Conservation (phyloP, 441 rosid genomes). For the Gossypium trilobum region DNA sequence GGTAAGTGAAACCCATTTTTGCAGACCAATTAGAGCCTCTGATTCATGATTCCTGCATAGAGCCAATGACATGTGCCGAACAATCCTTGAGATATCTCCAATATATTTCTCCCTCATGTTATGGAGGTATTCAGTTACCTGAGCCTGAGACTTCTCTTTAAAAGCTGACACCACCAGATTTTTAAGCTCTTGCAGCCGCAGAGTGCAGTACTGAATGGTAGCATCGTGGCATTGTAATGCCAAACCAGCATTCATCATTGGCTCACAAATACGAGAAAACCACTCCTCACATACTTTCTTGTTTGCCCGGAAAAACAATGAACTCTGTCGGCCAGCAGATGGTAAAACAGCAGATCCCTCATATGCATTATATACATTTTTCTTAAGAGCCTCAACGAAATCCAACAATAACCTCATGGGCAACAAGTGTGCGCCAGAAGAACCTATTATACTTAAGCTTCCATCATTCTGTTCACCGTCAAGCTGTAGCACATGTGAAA, state of each 20-base stretch:
- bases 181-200: slow-evolving; percentile 80
- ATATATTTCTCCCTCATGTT: slow-evolving; percentile 43
- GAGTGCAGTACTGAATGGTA: slow-evolving; percentile 68
- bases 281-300: slow-evolving; percentile 96
- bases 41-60: slow-evolving; percentile 68
- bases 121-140: slow-evolving; percentile 49
- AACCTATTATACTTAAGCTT: slow-evolving; percentile 59
- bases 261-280: slow-evolving; percentile 98
- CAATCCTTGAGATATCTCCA: slow-evolving; percentile 61
- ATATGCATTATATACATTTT: slow-evolving; percentile 90
- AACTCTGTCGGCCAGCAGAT: slow-evolving; percentile 65
- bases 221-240: slow-evolving; percentile 86
- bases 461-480: slow-evolving; percentile 79
- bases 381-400: slow-evolving; percentile 90
- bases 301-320: slow-evolving; percentile 83
- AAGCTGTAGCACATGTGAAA: slow-evolving; percentile 78
- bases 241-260: slow-evolving; percentile 98
- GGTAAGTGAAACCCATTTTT: slow-evolving; percentile 63
- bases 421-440: slow-evolving; percentile 87
- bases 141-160: slow-evolving; percentile 65
- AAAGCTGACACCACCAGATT: slow-evolving; percentile 41
- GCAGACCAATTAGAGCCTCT: slow-evolving; percentile 72
- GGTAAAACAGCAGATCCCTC: slow-evolving; percentile 88
- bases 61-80: slow-evolving; percentile 70
- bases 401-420: slow-evolving; percentile 95